Conservation (phyloP, 2,329 filamentous ascomycete genomes). For the Fusarium praegraminearum region DNA sequence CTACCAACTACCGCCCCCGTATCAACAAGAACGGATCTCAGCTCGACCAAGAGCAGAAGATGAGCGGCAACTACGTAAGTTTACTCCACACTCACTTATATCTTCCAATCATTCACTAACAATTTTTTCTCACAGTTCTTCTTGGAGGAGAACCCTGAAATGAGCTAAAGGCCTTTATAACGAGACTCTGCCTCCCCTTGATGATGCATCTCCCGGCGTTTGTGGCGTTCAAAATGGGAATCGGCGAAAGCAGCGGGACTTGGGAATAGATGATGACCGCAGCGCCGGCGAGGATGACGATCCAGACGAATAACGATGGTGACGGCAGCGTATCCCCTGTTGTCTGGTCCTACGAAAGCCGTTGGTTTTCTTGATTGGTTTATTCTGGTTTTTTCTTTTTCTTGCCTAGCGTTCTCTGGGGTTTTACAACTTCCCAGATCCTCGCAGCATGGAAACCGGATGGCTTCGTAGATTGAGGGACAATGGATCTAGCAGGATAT, state of each 20-base stretch:
- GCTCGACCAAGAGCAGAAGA: conserved; percentile 97
- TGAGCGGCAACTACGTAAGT: conserved; percentile 89
- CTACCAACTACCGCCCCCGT: conserved; percentile 93
- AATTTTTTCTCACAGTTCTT: conserved; percentile 76
- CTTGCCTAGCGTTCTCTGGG: conserved; percentile 15
- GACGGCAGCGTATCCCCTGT: conserved; percentile 75
- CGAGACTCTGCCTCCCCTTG: conserved; percentile 50
- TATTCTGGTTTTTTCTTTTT: conserved; percentile 17
- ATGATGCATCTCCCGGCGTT: conserved; percentile 59
- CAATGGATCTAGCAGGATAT: conserved; percentile 73
- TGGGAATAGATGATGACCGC: conserved; percentile 58
- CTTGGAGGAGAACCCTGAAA: conserved; percentile 78
- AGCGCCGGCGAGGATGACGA: conserved; percentile 73
- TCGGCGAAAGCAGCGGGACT: conserved; percentile 48
- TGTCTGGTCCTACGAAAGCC: conserved; percentile 68
- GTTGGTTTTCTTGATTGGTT: conserved; percentile 14
- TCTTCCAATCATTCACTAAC: conserved; percentile 24
- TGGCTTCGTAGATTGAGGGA: conserved; percentile 65
- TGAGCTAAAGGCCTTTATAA: conserved; percentile 63
- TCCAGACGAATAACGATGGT: conserved; percentile 70
- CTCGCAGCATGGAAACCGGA: conserved; percentile 12
- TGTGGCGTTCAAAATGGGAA: conserved; percentile 63
- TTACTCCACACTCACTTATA: background rate
- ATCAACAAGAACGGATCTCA: conserved; percentile 98
- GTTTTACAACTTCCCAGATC: background rate